Evolutionary conservation across 768 basidiomycete species (phyloP).

Genomic region (Rhodocollybia butyracea): DNA sequence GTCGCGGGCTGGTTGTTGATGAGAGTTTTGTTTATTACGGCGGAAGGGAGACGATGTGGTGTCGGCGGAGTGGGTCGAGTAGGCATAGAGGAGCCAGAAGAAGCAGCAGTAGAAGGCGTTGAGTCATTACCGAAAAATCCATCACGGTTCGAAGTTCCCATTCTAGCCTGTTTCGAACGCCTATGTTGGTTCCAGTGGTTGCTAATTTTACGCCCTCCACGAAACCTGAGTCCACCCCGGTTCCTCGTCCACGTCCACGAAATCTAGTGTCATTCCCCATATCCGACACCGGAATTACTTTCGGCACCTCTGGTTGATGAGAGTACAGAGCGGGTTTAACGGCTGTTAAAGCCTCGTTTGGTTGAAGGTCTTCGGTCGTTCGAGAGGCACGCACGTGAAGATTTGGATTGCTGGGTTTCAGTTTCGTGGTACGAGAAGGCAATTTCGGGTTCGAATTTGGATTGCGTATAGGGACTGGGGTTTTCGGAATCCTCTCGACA

Average conservation of each 20-base stretch:
- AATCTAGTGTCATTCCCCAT: background rate
- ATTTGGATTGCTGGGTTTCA: no score
- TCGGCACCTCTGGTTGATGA: background rate
- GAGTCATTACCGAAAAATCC: no score
- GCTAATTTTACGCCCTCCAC: background rate
- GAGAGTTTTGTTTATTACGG: background rate
- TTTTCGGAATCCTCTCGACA: no score
- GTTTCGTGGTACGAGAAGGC: no score
- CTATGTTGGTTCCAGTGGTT: background rate
- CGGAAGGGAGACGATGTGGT: background rate
- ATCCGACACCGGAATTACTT: background rate
- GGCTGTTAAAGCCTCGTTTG: background rate
- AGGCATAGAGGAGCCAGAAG: no score
- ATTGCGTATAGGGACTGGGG: no score
- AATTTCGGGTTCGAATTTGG: no score
- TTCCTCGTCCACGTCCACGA: background rate
- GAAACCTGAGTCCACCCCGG: background rate
- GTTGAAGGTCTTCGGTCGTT: constrained; percentile 1
- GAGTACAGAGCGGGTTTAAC: background rate
- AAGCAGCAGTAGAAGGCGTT: background rate
- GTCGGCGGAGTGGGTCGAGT: background rate
- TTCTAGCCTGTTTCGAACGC: background rate
- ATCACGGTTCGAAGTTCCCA: background rate
- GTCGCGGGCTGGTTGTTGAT: background rate
- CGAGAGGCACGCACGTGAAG: no score